Evolutionary conservation across 768 basidiomycete species (phyloP).

Genomic region (Phlebiopsis gigantea): DNA sequence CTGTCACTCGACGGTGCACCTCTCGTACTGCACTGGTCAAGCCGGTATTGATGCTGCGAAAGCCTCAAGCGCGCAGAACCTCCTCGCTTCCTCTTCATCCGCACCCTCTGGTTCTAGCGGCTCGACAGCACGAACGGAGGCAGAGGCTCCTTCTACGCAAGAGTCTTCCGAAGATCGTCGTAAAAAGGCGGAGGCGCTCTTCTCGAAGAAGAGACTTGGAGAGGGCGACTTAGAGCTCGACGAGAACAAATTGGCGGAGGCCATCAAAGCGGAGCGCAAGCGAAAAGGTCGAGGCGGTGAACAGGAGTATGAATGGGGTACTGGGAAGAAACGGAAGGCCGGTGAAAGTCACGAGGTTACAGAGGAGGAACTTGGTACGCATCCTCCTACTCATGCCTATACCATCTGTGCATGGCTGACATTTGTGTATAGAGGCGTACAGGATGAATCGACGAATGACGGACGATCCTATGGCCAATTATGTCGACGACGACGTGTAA

Average conservation of each 20-base stretch:
- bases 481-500: slow-evolving; percentile 55
- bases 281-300: slow-evolving; percentile 61
- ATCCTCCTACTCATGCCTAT: slow-evolving; percentile 6
- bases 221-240: slow-evolving; percentile 80
- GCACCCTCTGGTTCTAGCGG: slow-evolving; percentile 18
- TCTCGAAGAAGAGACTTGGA: slow-evolving; percentile 72
- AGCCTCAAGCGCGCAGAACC: slow-evolving; percentile 68
- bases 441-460: slow-evolving; percentile 66
- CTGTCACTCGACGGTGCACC: slow-evolving; percentile 81
- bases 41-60: slow-evolving; percentile 74
- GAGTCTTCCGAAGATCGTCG: slow-evolving; percentile 27
- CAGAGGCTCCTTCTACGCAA: slow-evolving; percentile 14
- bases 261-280: slow-evolving; percentile 76
- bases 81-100: slow-evolving; percentile 44
- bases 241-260: slow-evolving; percentile 59
- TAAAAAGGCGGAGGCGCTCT: slow-evolving; percentile 58
- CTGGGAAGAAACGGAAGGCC: slow-evolving; percentile 45
- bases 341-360: slow-evolving; percentile 73
- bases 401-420: slow-evolving; percentile 1
- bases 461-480: slow-evolving; percentile 93
- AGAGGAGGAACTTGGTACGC: slow-evolving; percentile 80
- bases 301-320: slow-evolving; percentile 32
- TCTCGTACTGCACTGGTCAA: slow-evolving; percentile 88
- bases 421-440: slow-evolving; percentile 71
- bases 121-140: neutral